Percentiles rank a stretch among this genome's conserved stretches.
phyloP scores from a whole-genome alignment of 2,329 filamentous ascomycete species.

The Colletotrichum magnum region DNA sequence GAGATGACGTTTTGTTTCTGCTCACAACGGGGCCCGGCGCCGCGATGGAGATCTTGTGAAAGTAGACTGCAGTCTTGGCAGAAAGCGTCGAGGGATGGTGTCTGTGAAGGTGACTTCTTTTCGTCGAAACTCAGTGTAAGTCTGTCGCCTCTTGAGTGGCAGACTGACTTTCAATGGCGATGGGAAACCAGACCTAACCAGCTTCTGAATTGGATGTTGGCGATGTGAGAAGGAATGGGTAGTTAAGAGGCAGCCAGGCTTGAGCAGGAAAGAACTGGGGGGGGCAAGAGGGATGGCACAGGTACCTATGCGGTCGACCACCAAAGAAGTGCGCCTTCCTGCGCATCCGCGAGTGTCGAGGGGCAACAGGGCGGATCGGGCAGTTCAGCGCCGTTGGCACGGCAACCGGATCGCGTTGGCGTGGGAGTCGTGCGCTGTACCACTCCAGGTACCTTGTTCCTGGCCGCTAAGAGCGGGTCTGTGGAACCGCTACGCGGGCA shows the following conservation, averaged over 20 bases:
- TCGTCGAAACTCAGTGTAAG: too few species aligned
- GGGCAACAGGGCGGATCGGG: slow-evolving; percentile 40
- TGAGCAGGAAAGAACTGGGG: slow-evolving; percentile 14
- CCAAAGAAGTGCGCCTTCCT: slow-evolving; percentile 11
- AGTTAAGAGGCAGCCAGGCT: too few species aligned
- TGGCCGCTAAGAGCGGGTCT: background rate
- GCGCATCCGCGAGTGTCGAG: slow-evolving; percentile 40
- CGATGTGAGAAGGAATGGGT: too few species aligned
- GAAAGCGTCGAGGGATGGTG: background rate
- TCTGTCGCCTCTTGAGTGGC: too few species aligned
- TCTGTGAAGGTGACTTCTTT: background rate
- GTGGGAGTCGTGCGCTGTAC: slow-evolving; percentile 21
- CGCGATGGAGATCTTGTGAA: slow-evolving; percentile 11
- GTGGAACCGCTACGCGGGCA: slow-evolving; percentile 12
- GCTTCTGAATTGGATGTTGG: too few species aligned
- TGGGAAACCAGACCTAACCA: too few species aligned
- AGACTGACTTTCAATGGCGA: too few species aligned
- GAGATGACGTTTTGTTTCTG: slow-evolving; percentile 2
- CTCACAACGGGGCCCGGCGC: slow-evolving; percentile 33
- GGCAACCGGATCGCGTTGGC: slow-evolving; percentile 15
- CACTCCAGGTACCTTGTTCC: background rate
- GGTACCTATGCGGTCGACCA: background rate
- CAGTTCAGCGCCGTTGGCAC: slow-evolving; percentile 31
- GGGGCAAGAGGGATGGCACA: slow-evolving; percentile 1
- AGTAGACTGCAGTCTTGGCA: background rate